These are phyloP conservation scores for Crithidia fasciculata DNA, from an alignment of 208 protist genomes.

Conservation along the genomic window DNA sequence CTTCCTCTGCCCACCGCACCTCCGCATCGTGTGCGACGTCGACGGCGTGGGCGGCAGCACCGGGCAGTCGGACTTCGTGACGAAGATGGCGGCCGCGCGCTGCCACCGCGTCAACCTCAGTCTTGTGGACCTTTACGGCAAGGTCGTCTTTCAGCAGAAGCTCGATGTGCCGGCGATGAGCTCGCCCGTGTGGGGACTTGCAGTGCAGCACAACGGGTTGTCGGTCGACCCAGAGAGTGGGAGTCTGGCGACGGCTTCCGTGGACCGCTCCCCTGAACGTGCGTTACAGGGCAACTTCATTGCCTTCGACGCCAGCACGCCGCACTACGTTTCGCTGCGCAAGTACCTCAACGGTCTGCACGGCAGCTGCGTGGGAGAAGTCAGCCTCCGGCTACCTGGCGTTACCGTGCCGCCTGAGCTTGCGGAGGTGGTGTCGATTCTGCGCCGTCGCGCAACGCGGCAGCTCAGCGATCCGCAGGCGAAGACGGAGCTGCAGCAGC, in stretches of 20 bases:
- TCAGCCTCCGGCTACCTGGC: conserved; percentile 60
- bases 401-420: conserved; percentile 56
- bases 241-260: conserved; percentile 43
- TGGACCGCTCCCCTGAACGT: conserved; percentile 68
- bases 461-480: conserved; percentile 44
- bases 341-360: conserved; percentile 62
- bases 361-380: conserved; percentile 47
- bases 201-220: conserved; percentile 64
- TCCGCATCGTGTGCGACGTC: conserved; percentile 75
- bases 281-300: conserved; percentile 56
- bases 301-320: conserved; percentile 52
- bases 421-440: conserved; percentile 43
- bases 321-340: conserved; percentile 66
- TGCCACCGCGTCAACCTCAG: conserved; percentile 63
- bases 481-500: conserved; percentile 43
- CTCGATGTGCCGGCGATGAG: conserved; percentile 63
- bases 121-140: conserved; percentile 57
- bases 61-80: conserved; percentile 58
- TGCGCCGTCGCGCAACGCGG: conserved; percentile 25
- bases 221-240: conserved; percentile 51
- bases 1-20: conserved; percentile 51
- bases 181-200: conserved; percentile 59
- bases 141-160: conserved; percentile 77
- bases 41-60: conserved; percentile 69
- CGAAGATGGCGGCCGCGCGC: conserved; percentile 45